Evolutionary conservation across 108 stramenopile species (phyloP).

Genomic region (Bacterosira constricta): DNA sequence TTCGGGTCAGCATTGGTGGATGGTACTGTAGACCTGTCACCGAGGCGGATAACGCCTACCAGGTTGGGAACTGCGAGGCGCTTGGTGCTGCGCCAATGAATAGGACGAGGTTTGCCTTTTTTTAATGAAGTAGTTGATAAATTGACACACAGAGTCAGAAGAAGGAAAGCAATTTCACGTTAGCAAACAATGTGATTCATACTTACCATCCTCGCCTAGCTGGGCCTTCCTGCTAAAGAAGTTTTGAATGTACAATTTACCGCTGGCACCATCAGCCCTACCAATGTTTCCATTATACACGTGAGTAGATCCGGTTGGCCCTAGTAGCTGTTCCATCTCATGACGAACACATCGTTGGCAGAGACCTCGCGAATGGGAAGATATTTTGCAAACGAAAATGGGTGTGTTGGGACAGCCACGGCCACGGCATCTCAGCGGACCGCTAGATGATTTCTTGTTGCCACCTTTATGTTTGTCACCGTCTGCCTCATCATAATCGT

Average conservation of each 20-base stretch:
- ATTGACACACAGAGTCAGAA: too few species aligned
- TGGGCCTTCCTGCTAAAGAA: slow-evolving; percentile 45
- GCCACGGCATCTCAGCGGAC: slow-evolving; percentile 23
- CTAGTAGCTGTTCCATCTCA: slow-evolving; percentile 14
- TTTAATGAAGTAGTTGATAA: not conserved
- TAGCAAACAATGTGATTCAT: too few species aligned
- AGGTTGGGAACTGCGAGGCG: slow-evolving; percentile 45
- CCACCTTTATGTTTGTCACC: not conserved
- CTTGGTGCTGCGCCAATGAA: slow-evolving; percentile 49
- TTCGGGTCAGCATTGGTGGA: not conserved
- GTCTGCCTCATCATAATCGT: not conserved
- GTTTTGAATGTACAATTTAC: slow-evolving; percentile 24
- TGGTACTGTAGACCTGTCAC: slow-evolving; percentile 5
- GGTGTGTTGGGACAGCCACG: slow-evolving; percentile 16
- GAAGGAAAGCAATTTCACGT: too few species aligned
- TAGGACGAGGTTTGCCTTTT: slow-evolving; percentile 14
- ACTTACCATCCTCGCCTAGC: slow-evolving; percentile 13
- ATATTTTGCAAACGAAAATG: slow-evolving; percentile 16
- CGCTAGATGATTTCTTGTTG: not conserved
- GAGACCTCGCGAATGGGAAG: slow-evolving; percentile 24
- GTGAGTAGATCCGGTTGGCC: slow-evolving; percentile 36
- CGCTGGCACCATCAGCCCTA: slow-evolving; percentile 19
- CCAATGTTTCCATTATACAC: slow-evolving; percentile 39
- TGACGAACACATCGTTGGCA: slow-evolving; percentile 2
- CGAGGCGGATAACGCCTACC: slow-evolving; percentile 35